These are phyloP conservation scores for Scheffersomyces ergatensis DNA, from an alignment of 805 yeast genomes.

Conservation along the genomic window DNA sequence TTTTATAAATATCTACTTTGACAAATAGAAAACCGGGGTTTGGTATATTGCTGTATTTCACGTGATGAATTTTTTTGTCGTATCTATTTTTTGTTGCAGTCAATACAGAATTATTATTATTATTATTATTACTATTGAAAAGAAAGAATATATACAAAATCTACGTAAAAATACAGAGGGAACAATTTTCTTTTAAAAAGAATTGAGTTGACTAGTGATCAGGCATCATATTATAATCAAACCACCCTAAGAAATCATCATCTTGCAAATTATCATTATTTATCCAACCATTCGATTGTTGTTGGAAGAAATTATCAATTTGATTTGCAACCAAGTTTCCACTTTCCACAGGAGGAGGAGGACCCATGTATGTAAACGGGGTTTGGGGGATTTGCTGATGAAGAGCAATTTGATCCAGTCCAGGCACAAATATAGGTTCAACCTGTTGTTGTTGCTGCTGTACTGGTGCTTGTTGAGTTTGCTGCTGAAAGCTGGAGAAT, in stretches of 20 bases:
- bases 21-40: no score
- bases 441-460: neutral
- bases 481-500: slow-evolving; percentile 6
- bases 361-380: no score
- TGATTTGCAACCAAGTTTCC: slow-evolving; percentile 18
- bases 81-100: neutral
- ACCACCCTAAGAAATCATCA: slow-evolving; percentile 94
- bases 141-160: no score
- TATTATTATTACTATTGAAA: no score
- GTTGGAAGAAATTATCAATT: slow-evolving; percentile 67
- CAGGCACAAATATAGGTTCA: slow-evolving; percentile 3
- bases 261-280: slow-evolving; percentile 55
- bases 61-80: no score
- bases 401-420: slow-evolving; percentile 3
- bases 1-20: no score
- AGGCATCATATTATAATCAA: slow-evolving; percentile 59
- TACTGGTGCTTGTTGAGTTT: neutral
- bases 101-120: no score
- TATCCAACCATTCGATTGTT: slow-evolving; percentile 83
- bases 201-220: slow-evolving; percentile 5
- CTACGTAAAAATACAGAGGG: no score
- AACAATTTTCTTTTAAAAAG: neutral
- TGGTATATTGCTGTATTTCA: no score
- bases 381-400: slow-evolving; percentile 3
- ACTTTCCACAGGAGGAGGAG: neutral